Conservation (phyloP, 176 grass and related monocot genomes). For the Avena sativa region DNA sequence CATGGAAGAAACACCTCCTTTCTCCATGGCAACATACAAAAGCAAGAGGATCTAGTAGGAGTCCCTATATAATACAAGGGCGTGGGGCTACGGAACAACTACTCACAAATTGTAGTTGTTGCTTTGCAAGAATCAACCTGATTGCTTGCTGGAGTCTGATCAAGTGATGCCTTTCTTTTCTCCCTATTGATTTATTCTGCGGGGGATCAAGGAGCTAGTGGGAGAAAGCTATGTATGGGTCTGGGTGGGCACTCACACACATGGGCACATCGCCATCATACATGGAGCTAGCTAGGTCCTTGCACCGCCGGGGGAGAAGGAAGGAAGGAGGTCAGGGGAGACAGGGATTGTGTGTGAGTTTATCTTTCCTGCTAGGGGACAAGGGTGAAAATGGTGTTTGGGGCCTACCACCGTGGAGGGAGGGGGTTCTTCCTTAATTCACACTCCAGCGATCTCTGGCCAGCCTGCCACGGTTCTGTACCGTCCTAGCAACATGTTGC, state of each 20-base stretch:
- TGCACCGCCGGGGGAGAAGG: constrained; percentile 34
- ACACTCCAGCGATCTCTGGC: not conserved
- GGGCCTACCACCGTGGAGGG: constrained; percentile 38
- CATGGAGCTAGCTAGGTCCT: constrained; percentile 26
- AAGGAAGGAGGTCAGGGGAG: constrained; percentile 13
- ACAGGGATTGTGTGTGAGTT: constrained; percentile 51
- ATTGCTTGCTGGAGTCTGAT: constrained; percentile 20
- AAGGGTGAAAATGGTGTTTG: constrained; percentile 35
- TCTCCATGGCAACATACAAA: constrained; percentile 42
- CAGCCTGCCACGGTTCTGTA: not conserved
- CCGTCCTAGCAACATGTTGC: constrained; percentile 25
- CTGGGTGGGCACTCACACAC: constrained; percentile 23
- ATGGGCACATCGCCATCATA: constrained; percentile 23
- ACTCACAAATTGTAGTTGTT: not conserved
- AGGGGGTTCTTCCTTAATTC: not conserved
- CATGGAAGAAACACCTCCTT: constrained; percentile 28
- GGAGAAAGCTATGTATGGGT: constrained; percentile 40
- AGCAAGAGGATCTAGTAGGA: constrained; percentile 26
- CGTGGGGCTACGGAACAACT: not conserved
- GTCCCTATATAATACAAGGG: not conserved
- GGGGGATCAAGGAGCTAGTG: constrained; percentile 23
- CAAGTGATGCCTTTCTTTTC: constrained; percentile 24
- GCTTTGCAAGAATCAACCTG: constrained; percentile 37
- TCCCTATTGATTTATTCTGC: constrained; percentile 28
- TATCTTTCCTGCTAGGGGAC: constrained; percentile 53